phyloP scores from a whole-genome alignment of 2,329 filamentous ascomycete species.

The Rhinocladiella similis region DNA sequence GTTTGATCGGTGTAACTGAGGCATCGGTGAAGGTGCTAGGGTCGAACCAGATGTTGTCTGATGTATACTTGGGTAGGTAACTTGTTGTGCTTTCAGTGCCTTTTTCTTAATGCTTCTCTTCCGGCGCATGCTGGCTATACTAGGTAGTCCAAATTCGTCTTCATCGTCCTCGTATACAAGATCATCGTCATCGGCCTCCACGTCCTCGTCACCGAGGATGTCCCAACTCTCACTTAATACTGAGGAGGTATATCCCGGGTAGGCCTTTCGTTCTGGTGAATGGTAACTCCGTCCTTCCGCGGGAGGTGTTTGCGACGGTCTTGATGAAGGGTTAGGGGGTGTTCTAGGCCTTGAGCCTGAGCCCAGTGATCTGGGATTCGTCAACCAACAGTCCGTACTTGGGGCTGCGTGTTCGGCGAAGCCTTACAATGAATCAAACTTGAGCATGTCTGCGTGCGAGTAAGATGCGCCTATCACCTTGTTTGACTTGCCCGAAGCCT shows the following conservation, averaged over 20 bases:
- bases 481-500: constrained; percentile 58
- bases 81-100: constrained; percentile 9
- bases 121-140: constrained; percentile 85
- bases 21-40: constrained; percentile 17
- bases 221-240: constrained; percentile 75
- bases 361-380: constrained; percentile 18
- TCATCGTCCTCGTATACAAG: constrained; percentile 82
- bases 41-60: constrained; percentile 22
- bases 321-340: constrained; percentile 27
- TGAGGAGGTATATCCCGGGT: constrained; percentile 57
- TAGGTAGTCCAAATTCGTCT: constrained; percentile 93
- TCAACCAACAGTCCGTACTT: not conserved
- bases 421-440: constrained; percentile 74
- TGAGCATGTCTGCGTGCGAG: constrained; percentile 92
- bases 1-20: constrained; percentile 62
- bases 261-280: constrained; percentile 25
- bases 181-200: constrained; percentile 65
- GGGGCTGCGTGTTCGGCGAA: not conserved
- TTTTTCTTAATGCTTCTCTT: constrained; percentile 55
- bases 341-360: constrained; percentile 34
- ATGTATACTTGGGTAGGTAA: constrained; percentile 18
- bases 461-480: constrained; percentile 92
- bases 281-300: constrained; percentile 21
- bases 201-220: constrained; percentile 64
- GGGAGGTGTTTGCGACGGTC: constrained; percentile 21